Evolutionary conservation across 345 rosid species (phyloP).

Genomic region (Arabis hirsuta): DNA sequence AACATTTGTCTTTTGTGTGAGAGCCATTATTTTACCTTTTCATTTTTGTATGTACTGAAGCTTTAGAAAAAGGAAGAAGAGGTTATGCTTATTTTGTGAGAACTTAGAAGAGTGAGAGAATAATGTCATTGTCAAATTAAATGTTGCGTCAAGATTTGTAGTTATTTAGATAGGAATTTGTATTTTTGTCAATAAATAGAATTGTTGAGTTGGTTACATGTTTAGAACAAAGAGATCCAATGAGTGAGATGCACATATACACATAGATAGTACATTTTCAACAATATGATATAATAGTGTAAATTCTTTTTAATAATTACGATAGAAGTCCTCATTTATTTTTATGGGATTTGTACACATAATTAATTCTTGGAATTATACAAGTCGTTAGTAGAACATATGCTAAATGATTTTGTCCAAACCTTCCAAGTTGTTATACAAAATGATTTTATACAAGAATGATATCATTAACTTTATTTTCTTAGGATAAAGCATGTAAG

Average conservation of each 20-base stretch:
- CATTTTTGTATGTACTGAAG: neutral
- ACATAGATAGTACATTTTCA: conserved; percentile 16
- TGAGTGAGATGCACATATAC: conserved; percentile 13
- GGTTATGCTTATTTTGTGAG: neutral
- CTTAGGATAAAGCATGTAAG: no score
- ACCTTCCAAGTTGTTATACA: conserved; percentile 8
- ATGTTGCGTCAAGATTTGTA: conserved; percentile 18
- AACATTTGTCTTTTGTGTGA: neutral
- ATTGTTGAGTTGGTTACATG: conserved; percentile 33
- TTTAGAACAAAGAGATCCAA: conserved; percentile 5
- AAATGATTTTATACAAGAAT: neutral
- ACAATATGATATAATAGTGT: neutral
- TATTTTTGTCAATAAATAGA: conserved; percentile 20
- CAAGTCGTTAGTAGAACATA: neutral
- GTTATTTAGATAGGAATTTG: conserved; percentile 22
- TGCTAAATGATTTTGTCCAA: conserved; percentile 21
- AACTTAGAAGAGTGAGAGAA: neutral
- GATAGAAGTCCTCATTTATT: neutral
- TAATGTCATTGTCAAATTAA: conserved; percentile 16
- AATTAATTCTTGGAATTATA: conserved; percentile 10
- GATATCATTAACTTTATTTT: no score
- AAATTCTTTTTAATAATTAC: no score
- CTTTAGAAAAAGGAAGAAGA: neutral
- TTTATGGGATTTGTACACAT: neutral
- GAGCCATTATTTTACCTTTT: neutral